Evolutionary conservation across 768 basidiomycete species (phyloP).

Genomic region (Suillus decipiens): DNA sequence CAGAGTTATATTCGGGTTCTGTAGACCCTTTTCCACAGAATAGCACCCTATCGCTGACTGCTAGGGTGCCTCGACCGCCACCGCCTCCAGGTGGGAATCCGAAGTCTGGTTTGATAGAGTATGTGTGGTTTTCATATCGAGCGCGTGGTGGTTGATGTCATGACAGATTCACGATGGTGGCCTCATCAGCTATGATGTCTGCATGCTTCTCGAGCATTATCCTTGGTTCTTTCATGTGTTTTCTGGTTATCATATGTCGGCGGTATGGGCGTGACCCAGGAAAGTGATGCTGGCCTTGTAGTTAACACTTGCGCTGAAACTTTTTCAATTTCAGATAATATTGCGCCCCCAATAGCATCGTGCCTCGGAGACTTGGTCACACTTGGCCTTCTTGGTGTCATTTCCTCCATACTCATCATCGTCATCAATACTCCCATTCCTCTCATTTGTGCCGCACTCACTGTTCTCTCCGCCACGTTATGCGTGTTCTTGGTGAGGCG

Average conservation of each 20-base stretch:
- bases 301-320: slow-evolving; percentile 1
- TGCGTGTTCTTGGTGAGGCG: slow-evolving; percentile 59
- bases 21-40: slow-evolving; percentile 15
- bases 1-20: slow-evolving; percentile 28
- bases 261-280: slow-evolving; percentile 83
- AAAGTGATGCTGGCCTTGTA: slow-evolving; percentile 28
- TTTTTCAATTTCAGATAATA: slow-evolving; percentile 66
- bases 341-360: slow-evolving; percentile 91
- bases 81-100: slow-evolving; percentile 31
- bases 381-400: slow-evolving; percentile 74
- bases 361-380: slow-evolving; percentile 94
- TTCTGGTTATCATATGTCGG: slow-evolving; percentile 77
- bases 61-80: slow-evolving; percentile 25
- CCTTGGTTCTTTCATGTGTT: slow-evolving; percentile 92
- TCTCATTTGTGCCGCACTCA: slow-evolving; percentile 49
- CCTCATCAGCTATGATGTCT: slow-evolving; percentile 77
- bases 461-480: slow-evolving; percentile 48
- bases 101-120: slow-evolving; percentile 43
- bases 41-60: slow-evolving; percentile 11
- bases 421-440: slow-evolving; percentile 68
- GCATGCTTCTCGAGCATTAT: slow-evolving; percentile 75
- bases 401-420: slow-evolving; percentile 71
- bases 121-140: slow-evolving; percentile 16
- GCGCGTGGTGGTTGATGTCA: slow-evolving; percentile 10
- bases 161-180: slow-evolving; percentile 72